These are phyloP conservation scores for Neurospora sp. DNA, from an alignment of 495 filamentous ascomycete species.

Conservation along the genomic window DNA sequence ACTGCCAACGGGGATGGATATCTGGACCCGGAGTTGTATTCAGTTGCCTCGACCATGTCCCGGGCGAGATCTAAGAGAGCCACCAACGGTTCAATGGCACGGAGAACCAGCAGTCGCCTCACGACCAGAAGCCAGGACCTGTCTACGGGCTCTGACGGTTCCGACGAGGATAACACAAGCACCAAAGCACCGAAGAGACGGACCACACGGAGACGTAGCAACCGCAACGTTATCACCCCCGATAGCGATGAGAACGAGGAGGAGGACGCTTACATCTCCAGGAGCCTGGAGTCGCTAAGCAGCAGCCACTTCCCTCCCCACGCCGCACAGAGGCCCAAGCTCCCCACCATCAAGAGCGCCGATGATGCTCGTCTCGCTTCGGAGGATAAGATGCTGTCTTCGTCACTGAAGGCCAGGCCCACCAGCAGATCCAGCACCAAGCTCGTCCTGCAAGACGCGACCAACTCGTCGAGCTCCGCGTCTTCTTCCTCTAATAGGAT, in stretches of 20 bases:
- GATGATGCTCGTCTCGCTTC: not conserved
- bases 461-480: not conserved
- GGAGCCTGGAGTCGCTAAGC: conserved; percentile 10
- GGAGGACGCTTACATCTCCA: conserved; percentile 12
- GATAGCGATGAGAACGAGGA: conserved; percentile 20
- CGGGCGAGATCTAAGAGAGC: conserved; percentile 16
- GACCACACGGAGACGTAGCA: conserved; percentile 14
- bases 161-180: conserved; percentile 10
- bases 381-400: conserved; percentile 3
- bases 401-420: not conserved
- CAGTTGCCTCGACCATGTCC: conserved; percentile 9
- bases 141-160: conserved; percentile 28
- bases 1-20: conserved; percentile 20
- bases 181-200: not conserved
- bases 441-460: not conserved
- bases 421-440: not conserved
- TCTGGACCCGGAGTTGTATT: conserved; percentile 15
- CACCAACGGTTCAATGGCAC: conserved; percentile 15
- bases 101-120: conserved; percentile 21
- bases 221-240: conserved; percentile 9
- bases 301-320: conserved; percentile 8
- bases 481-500: not conserved
- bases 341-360: conserved; percentile 27
- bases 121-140: conserved; percentile 23
- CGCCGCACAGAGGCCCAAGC: conserved; percentile 22